Conservation (phyloP, 768 basidiomycete genomes). For the Trametes elegans region DNA sequence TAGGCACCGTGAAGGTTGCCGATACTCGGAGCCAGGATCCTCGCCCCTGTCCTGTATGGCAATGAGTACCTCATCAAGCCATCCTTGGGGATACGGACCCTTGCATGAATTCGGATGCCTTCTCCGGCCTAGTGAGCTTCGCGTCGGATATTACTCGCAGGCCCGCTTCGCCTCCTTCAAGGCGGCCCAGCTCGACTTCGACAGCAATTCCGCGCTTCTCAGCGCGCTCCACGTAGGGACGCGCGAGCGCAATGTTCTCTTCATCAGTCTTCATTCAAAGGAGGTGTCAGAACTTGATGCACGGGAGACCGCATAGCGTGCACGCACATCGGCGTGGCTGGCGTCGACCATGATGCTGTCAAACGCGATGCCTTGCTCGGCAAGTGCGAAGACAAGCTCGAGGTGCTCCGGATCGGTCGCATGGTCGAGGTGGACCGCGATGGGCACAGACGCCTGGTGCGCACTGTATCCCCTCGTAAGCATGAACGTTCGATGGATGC, state of each 20-base stretch:
- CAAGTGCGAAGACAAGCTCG: constrained; percentile 43
- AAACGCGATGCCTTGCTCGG: constrained; percentile 44
- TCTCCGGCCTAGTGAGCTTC: constrained; percentile 44
- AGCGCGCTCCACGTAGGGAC: constrained; percentile 45
- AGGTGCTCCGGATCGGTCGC: constrained; percentile 46
- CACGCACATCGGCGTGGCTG: constrained; percentile 42
- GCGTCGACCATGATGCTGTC: constrained; percentile 53
- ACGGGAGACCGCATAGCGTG: not conserved
- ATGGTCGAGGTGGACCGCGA: constrained; percentile 49
- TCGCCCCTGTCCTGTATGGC: constrained; percentile 38
- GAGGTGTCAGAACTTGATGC: not conserved
- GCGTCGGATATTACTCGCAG: constrained; percentile 45
- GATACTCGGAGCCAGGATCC: constrained; percentile 46
- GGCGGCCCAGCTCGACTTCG: constrained; percentile 47
- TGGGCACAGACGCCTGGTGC: constrained; percentile 45
- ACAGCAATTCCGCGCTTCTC: constrained; percentile 40
- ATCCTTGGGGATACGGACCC: no score
- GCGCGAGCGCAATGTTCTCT: constrained; percentile 44
- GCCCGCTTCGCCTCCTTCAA: constrained; percentile 50
- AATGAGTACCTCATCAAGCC: not conserved
- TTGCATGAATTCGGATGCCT: constrained; percentile 42
- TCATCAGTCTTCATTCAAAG: constrained; percentile 43
- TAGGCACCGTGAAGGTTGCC: constrained; percentile 49
- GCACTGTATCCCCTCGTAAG: constrained; percentile 29
- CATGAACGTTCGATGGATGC: not conserved